Conservation (phyloP, 2,329 filamentous ascomycete species). For the Xylariaceae sp. region DNA sequence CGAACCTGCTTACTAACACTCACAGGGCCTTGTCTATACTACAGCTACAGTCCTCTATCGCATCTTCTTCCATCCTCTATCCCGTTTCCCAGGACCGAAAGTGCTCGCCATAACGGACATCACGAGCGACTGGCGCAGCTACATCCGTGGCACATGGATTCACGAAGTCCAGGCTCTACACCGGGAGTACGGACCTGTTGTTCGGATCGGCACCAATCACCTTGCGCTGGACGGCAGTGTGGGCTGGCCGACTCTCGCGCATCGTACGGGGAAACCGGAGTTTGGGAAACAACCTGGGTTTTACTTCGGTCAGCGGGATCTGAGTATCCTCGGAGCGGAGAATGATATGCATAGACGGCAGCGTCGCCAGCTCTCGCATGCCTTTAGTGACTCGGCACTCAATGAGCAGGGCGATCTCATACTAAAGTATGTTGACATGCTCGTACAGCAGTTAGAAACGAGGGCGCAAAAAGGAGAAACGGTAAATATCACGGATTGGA, state of each 20-base stretch:
- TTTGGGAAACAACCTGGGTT: background rate
- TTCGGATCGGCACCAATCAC: background rate
- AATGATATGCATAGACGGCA: background rate
- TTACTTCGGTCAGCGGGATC: background rate
- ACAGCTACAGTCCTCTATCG: background rate
- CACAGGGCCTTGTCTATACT: no score
- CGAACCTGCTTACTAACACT: no score
- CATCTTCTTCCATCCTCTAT: background rate
- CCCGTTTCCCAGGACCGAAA: background rate
- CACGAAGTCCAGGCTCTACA: background rate
- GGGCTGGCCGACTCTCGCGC: background rate
- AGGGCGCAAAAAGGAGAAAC: background rate
- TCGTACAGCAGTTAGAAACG: background rate
- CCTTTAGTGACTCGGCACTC: slow-evolving; percentile 9
- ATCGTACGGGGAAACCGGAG: background rate
- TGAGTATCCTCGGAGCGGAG: background rate
- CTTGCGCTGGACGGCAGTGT: background rate
- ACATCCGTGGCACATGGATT: background rate
- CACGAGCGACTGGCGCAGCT: background rate
- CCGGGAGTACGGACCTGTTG: background rate
- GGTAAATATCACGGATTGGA: slow-evolving; percentile 7
- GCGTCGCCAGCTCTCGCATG: background rate
- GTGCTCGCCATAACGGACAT: background rate
- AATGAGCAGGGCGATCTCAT: slow-evolving; percentile 9
- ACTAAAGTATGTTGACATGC: slow-evolving; percentile 2